phyloP scores from a whole-genome alignment of 164 flowering plant genomes.

The Hamamelis virginiana region DNA sequence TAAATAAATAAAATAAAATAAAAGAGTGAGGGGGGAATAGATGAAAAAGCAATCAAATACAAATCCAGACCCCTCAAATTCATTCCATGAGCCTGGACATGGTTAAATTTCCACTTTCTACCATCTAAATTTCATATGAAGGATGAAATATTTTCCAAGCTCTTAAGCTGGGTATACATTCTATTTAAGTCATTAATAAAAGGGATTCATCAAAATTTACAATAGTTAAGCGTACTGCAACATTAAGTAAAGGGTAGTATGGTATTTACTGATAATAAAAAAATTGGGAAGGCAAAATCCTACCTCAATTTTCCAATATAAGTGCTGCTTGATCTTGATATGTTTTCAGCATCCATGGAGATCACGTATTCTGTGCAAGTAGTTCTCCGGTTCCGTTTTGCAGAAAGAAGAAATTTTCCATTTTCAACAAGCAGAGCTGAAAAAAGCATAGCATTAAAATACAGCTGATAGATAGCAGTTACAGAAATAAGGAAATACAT shows the following conservation, averaged over 20 bases:
- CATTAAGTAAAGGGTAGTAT: background rate
- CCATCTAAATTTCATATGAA: background rate
- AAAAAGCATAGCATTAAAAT: slow-evolving; percentile 9
- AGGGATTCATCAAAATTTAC: background rate
- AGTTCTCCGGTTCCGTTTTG: slow-evolving; percentile 83
- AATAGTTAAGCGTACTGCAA: background rate
- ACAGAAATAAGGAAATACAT: no score
- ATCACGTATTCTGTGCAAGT: slow-evolving; percentile 87
- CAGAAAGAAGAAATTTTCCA: slow-evolving; percentile 94
- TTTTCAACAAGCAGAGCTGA: slow-evolving; percentile 87
- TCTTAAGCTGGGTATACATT: background rate
- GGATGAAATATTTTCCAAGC: background rate
- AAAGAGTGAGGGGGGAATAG: background rate
- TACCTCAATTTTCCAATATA: slow-evolving; percentile 91
- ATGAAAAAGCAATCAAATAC: background rate
- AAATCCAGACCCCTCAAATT: background rate
- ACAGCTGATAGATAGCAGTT: background rate
- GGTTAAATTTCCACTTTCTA: background rate
- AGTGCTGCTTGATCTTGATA: slow-evolving; percentile 81
- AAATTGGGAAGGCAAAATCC: background rate
- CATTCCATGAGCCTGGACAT: background rate
- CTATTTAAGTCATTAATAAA: background rate
- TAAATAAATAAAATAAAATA: no score
- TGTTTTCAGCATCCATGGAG: slow-evolving; percentile 81
- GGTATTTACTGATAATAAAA: background rate